These are phyloP conservation scores for Candida hispaniensis DNA, from an alignment of 805 yeast genomes.

Conservation along the genomic window DNA sequence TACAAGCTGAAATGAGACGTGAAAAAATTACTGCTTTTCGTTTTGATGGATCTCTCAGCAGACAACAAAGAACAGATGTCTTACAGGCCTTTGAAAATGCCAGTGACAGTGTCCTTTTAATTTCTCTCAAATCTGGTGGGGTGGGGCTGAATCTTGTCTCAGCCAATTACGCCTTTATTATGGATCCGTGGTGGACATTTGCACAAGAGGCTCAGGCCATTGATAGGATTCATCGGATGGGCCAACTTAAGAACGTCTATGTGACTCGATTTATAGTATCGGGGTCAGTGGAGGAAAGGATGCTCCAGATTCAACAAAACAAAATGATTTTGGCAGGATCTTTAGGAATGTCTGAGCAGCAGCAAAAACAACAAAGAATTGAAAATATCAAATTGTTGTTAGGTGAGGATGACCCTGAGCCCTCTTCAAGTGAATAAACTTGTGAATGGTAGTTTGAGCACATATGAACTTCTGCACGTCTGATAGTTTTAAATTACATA, in stretches of 20 bases:
- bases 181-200: slow-evolving; percentile 98
- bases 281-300: slow-evolving; percentile 75
- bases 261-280: slow-evolving; percentile 74
- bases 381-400: slow-evolving; percentile 31
- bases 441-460: too few relatives aligned
- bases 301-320: slow-evolving; percentile 77
- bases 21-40: slow-evolving; percentile 48
- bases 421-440: too few relatives aligned
- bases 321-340: slow-evolving; percentile 36
- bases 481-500: too few relatives aligned
- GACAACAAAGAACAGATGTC: slow-evolving; percentile 53
- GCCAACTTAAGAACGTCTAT: slow-evolving; percentile 62
- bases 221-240: slow-evolving; percentile 84
- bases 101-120: slow-evolving; percentile 41
- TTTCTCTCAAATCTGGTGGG: slow-evolving; percentile 88
- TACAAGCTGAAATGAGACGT: slow-evolving; percentile 48
- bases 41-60: slow-evolving; percentile 71
- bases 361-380: slow-evolving; percentile 27
- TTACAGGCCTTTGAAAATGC: slow-evolving; percentile 42
- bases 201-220: slow-evolving; percentile 87
- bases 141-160: slow-evolving; percentile 82
- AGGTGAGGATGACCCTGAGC: too few relatives aligned
- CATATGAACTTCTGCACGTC: too few relatives aligned
- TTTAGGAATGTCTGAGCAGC: slow-evolving; percentile 30
- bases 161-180: slow-evolving; percentile 74